Percentiles rank a stretch among this genome's conserved stretches.
These are phyloP conservation scores for Lodderomyces jiufengensis DNA, from an alignment of 1,139 yeast species.

Conservation along the genomic window DNA sequence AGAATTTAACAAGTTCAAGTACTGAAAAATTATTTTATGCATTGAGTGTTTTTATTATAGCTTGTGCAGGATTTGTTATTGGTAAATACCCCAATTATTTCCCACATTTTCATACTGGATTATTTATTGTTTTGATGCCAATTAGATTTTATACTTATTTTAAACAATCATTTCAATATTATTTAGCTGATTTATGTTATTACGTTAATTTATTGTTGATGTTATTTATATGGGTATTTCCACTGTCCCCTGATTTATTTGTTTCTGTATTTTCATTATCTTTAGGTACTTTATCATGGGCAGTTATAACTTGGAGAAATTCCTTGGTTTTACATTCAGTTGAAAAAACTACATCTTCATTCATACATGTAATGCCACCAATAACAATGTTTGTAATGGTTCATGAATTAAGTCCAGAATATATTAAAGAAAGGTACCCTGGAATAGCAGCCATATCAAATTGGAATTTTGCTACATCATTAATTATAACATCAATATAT, in stretches of 20 bases:
- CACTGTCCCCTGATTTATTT: constrained; percentile 67
- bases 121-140: constrained; percentile 70
- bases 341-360: constrained; percentile 90
- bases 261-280: constrained; percentile 82
- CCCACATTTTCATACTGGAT: constrained; percentile 68
- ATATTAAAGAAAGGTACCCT: constrained; percentile 60
- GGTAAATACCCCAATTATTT: constrained; percentile 76
- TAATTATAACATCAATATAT: constrained; percentile 75
- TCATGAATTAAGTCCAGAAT: constrained; percentile 66
- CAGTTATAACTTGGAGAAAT: constrained; percentile 94
- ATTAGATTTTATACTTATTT: constrained; percentile 80
- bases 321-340: constrained; percentile 87
- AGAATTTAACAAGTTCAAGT: constrained; percentile 49
- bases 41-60: constrained; percentile 62
- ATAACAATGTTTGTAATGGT: constrained; percentile 82
- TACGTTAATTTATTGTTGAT: constrained; percentile 75
- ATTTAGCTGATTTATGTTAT: constrained; percentile 89
- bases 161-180: constrained; percentile 77
- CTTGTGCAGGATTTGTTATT: constrained; percentile 69
- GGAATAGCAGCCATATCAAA: constrained; percentile 66
- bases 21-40: constrained; percentile 86
- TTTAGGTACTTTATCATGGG: constrained; percentile 87
- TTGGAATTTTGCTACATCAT: constrained; percentile 73
- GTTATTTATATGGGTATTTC: constrained; percentile 77
- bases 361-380: constrained; percentile 90